A percentile compares a stretch with the other conserved stretches of the same genome.
Evolutionary conservation across 768 basidiomycete species (phyloP).

Genomic region (Rhodotorula babjevae): DNA sequence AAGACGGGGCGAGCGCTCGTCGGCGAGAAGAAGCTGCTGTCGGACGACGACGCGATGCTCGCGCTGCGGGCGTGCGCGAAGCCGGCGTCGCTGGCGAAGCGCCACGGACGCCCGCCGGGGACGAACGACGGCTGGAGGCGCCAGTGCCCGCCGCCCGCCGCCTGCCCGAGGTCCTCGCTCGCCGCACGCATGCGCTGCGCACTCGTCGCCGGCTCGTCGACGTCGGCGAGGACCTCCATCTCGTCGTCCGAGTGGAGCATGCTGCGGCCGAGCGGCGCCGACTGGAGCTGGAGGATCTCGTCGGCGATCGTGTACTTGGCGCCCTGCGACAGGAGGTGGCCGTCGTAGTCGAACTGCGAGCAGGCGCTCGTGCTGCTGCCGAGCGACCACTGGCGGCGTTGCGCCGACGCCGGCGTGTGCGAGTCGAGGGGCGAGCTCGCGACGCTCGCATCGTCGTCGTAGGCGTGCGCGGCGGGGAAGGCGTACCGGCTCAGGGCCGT

Average conservation of each 20-base stretch:
- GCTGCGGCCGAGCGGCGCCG: not conserved
- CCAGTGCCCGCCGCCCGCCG: conserved; percentile 10
- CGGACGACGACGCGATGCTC: conserved; percentile 16
- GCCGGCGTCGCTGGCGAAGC: not conserved
- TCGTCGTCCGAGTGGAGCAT: conserved; percentile 1
- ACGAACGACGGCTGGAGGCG: conserved; percentile 3
- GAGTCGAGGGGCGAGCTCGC: conserved; percentile 6
- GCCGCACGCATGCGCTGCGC: not conserved
- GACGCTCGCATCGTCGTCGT: not conserved
- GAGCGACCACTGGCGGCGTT: not conserved
- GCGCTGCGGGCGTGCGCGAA: conserved; percentile 23
- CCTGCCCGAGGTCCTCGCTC: not conserved
- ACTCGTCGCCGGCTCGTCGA: not conserved
- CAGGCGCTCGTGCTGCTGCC: not conserved
- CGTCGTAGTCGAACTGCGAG: conserved; percentile 13
- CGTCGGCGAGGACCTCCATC: not conserved
- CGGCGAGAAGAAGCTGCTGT: conserved; percentile 6
- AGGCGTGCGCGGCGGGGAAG: not conserved
- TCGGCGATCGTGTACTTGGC: conserved; percentile 27
- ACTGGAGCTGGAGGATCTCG: conserved; percentile 33
- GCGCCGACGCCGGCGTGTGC: not conserved
- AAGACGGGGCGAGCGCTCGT: not conserved
- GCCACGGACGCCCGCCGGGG: not conserved
- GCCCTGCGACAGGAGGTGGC: conserved; percentile 17
- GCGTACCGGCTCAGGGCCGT: not conserved